Percentiles rank a stretch among this genome's conserved stretches.
These are phyloP conservation scores for Suhomyces bribrorum DNA, from an alignment of 1,139 yeast species.

Conservation along the genomic window DNA sequence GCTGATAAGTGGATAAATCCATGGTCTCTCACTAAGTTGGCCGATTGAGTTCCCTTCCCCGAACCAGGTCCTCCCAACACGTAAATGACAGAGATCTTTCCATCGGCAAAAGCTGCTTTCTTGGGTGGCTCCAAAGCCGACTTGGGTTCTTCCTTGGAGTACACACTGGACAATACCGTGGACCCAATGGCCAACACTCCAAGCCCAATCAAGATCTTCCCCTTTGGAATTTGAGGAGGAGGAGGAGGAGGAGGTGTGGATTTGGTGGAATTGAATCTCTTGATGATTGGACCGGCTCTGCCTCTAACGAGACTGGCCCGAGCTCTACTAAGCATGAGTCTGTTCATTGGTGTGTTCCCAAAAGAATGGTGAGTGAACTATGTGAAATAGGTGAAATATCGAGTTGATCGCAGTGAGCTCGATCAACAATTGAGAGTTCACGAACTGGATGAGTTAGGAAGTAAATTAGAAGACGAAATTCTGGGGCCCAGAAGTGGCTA, in stretches of 20 bases:
- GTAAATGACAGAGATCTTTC: constrained; percentile 75
- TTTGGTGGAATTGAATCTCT: constrained; percentile 22
- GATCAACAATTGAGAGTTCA: too few relatives aligned
- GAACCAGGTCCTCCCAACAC: constrained; percentile 93
- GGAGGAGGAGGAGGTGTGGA: constrained; percentile 23
- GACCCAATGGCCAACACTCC: constrained; percentile 50
- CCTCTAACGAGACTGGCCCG: constrained; percentile 1
- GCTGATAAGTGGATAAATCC: constrained; percentile 90
- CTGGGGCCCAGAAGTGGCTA: too few relatives aligned
- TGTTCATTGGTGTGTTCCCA: constrained; percentile 1
- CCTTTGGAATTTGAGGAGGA: constrained; percentile 18
- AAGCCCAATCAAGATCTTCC: constrained; percentile 30
- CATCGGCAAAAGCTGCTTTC: constrained; percentile 52
- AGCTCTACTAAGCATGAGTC: constrained; percentile 4
- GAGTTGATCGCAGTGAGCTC: too few relatives aligned
- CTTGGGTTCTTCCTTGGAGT: constrained; percentile 47
- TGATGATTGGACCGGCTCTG: constrained; percentile 4
- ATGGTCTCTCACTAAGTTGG: constrained; percentile 73
- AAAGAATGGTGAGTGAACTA: neutral
- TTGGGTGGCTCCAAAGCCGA: constrained; percentile 47
- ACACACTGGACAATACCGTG: constrained; percentile 44
- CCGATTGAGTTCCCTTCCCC: constrained; percentile 97
- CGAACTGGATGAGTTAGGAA: too few relatives aligned
- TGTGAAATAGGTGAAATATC: neutral
- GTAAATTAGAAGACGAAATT: too few relatives aligned